phyloP scores from a whole-genome alignment of 805 yeast genomes.

The Soucietia sequanensis region DNA sequence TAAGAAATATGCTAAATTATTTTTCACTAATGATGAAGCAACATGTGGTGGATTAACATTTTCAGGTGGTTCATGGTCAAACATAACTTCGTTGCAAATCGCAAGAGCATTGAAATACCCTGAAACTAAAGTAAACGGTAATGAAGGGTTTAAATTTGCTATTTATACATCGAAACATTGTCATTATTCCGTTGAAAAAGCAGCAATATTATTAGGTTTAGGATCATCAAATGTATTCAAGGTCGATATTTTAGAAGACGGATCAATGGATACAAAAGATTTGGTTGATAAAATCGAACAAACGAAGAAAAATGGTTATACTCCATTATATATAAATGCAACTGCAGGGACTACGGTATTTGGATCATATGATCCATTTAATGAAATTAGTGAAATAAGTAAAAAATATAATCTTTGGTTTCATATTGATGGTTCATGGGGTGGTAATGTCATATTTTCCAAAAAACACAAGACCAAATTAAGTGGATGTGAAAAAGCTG shows the following conservation, averaged over 20 bases:
- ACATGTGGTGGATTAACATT: conserved; percentile 81
- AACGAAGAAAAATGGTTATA: conserved; percentile 52
- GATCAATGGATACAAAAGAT: conserved; percentile 52
- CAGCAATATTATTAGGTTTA: conserved; percentile 73
- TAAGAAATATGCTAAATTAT: conserved; percentile 63
- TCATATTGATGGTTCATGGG: conserved; percentile 91
- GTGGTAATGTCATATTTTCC: conserved; percentile 79
- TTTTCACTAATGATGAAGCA: conserved; percentile 43
- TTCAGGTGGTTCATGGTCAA: conserved; percentile 87
- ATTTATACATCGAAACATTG: conserved; percentile 70
- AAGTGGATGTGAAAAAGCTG: conserved; percentile 62
- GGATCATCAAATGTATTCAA: conserved; percentile 65
- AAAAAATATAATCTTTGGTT: conserved; percentile 62
- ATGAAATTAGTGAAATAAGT: conserved; percentile 53
- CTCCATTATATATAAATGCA: conserved; percentile 74
- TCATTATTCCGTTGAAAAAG: conserved; percentile 78
- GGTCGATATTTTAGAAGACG: conserved; percentile 54
- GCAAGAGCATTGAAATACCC: conserved; percentile 70
- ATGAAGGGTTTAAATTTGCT: conserved; percentile 53
- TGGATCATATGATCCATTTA: conserved; percentile 76
- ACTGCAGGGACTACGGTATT: conserved; percentile 90
- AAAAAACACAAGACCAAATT: conserved; percentile 43
- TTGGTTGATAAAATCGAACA: conserved; percentile 45
- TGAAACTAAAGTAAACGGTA: conserved; percentile 65
- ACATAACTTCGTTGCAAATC: conserved; percentile 70